phyloP scores from a whole-genome alignment of 345 rosid genomes.

The Hibiscus trionum region DNA sequence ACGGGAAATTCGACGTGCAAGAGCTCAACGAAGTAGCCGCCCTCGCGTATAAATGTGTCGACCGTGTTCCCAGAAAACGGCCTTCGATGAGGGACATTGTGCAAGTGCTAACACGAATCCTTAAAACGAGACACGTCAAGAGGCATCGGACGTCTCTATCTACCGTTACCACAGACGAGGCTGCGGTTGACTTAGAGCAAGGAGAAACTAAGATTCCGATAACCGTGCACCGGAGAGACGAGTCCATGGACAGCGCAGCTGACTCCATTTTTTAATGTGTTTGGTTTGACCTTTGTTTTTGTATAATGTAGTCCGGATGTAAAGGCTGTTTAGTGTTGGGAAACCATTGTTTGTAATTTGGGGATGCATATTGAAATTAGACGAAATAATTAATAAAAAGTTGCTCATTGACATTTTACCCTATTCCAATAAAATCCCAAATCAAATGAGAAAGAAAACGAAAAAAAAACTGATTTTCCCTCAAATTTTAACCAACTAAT shows the following conservation, averaged over 20 bases:
- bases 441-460: neutral
- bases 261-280: constrained; percentile 22
- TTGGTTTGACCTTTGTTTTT: constrained; percentile 19
- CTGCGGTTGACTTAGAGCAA: constrained; percentile 39
- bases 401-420: no score
- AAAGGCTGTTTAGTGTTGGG: neutral
- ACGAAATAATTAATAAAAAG: no score
- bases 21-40: constrained; percentile 86
- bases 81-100: constrained; percentile 93
- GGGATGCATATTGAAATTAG: no score
- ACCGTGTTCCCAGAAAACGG: constrained; percentile 65
- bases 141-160: constrained; percentile 49
- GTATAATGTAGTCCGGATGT: neutral
- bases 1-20: constrained; percentile 59
- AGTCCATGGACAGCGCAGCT: constrained; percentile 53
- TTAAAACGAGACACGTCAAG: constrained; percentile 54
- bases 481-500: neutral
- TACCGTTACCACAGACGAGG: constrained; percentile 30
- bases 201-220: constrained; percentile 27
- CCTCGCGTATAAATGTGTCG: constrained; percentile 78
- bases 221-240: constrained; percentile 46
- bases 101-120: constrained; percentile 63
- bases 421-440: neutral
- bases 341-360: neutral
- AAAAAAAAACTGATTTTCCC: neutral